Base-by-base conservation (phyloP, 1,139 yeast genomes). In the Blastobotrys persicus region DNA sequence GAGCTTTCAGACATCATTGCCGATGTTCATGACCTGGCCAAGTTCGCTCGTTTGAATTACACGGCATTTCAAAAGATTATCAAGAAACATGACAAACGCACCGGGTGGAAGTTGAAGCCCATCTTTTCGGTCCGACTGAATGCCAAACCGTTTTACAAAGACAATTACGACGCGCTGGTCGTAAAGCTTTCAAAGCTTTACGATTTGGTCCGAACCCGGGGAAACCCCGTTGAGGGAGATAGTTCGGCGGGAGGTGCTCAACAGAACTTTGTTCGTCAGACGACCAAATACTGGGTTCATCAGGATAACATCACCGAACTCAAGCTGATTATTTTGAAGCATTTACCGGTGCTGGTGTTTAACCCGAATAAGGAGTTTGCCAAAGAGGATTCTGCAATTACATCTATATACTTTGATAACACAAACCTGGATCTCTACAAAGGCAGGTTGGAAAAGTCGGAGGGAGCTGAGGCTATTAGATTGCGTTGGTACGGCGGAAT, bases 401-500 rank as follows among this genome's bases (percentile, higher is more conserved):
- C 98, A 3, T 92, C 98, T 4, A 92, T 92, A 62, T 92, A 92
- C 72, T 92, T 85, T 63, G 98, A 92, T 70, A 88, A 92, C 68
- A 77, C 81, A 56, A 83, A 84, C 55, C 79, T 92, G 77, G 98
- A 92, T 62, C 77, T 92, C 52, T 92, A 92, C 71, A 86, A 88
- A 60, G 98, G 98, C 42, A 82, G 98, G 70, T 77, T 92, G 62
- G 82, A 94, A 67, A 92, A 92, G 70, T 95, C 88, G 59, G 99
- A 92, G 75, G 98, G 98, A 67, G 98, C 98, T 7, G 98, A 92
- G 71, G 98, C 98, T 18, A 89, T 92, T 60, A 84, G 98, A 73
- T 77, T 92, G 66, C 83, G 98, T 74, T 92, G 98, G 98, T 92
- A 92, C 66, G 98, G 98, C 65, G 97, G 96, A 48, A 91, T 92